phyloP scores from a whole-genome alignment of 2,329 filamentous ascomycete species.

The Fusarium illudens region DNA sequence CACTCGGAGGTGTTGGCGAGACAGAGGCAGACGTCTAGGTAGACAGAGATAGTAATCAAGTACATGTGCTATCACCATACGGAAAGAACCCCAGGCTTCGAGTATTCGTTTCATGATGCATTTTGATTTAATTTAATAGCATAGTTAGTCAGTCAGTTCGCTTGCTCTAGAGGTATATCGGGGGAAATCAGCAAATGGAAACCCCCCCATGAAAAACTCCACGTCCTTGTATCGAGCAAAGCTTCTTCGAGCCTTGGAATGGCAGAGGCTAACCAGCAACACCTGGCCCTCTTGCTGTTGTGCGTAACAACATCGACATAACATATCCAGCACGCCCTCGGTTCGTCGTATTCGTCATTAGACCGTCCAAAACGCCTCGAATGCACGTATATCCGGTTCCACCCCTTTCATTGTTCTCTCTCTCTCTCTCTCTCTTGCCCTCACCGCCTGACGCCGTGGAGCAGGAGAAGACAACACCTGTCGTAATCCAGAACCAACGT shows the following conservation, averaged over 20 bases:
- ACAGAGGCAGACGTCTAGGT: too few relatives aligned
- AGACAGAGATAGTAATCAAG: not conserved
- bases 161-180: slow-evolving; percentile 43
- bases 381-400: slow-evolving; percentile 23
- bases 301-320: slow-evolving; percentile 19
- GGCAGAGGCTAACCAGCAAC: slow-evolving; percentile 2
- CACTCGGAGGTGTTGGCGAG: not conserved
- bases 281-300: not conserved
- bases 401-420: slow-evolving; percentile 16
- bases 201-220: slow-evolving; percentile 33
- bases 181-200: slow-evolving; percentile 26
- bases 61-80: not conserved
- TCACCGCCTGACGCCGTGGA: not conserved
- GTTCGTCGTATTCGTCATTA: slow-evolving; percentile 39
- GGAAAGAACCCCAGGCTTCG: not conserved
- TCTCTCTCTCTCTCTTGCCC: not conserved
- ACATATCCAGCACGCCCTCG: slow-evolving; percentile 30
- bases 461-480: not conserved
- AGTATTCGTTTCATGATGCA: not conserved
- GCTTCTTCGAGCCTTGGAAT: slow-evolving; percentile 14
- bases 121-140: not conserved
- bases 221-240: slow-evolving; percentile 19
- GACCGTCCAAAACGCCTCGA: slow-evolving; percentile 39
- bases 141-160: slow-evolving; percentile 25
- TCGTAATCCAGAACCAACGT: not conserved